phyloP scores from a whole-genome alignment of 116 monocot genomes.

The Cymodocea nodosa region DNA sequence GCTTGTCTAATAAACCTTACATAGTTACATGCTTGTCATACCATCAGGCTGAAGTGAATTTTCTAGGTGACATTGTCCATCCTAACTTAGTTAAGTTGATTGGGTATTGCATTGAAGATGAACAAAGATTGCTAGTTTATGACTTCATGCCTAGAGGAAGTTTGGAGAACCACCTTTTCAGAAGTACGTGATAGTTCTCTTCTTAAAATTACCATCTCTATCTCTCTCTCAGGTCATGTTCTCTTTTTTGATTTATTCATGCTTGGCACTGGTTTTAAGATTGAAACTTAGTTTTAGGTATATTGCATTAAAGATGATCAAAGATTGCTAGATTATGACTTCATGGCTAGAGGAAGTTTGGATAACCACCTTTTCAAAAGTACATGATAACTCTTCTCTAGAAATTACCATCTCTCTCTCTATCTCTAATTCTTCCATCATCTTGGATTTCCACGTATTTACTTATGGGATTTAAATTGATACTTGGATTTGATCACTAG shows the following conservation, averaged over 20 bases:
- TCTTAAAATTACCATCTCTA: background rate
- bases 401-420: no score
- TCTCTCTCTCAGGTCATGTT: background rate
- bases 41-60: constrained; percentile 39
- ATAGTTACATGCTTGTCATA: background rate
- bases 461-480: background rate
- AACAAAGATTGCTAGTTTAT: constrained; percentile 36
- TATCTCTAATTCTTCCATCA: no score
- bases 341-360: constrained; percentile 38
- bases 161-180: constrained; percentile 44
- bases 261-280: no score
- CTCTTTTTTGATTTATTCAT: background rate
- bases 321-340: constrained; percentile 35
- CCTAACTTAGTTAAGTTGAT: constrained; percentile 40
- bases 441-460: no score
- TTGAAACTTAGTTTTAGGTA: no score
- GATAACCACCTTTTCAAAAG: constrained; percentile 44
- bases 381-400: no score
- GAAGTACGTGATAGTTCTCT: constrained; percentile 18
- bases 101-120: constrained; percentile 43
- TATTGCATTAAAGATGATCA: constrained; percentile 44
- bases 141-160: constrained; percentile 41
- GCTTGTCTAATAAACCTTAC: background rate
- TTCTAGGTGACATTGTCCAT: constrained; percentile 39
- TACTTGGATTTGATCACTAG: background rate